phyloP scores from a whole-genome alignment of 75 land plant species.

The Sequoia sempervirens region DNA sequence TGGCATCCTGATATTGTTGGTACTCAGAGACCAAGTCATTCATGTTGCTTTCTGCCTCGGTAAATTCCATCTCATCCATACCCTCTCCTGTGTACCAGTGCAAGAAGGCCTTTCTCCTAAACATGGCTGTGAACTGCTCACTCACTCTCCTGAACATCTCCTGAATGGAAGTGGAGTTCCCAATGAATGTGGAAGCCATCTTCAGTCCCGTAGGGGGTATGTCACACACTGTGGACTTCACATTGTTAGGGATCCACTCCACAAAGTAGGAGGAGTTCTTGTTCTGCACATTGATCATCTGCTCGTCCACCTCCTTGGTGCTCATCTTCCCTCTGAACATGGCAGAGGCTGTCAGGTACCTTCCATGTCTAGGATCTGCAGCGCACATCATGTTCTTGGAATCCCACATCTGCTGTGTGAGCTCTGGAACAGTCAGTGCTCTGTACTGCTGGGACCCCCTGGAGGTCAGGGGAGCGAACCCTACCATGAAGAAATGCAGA shows the following conservation, averaged over 20 bases:
- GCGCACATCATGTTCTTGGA: slow-evolving; percentile 50
- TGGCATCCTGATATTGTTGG: slow-evolving; percentile 54
- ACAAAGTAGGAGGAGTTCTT: slow-evolving; percentile 65
- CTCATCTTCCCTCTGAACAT: slow-evolving; percentile 49
- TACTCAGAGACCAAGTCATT: slow-evolving; percentile 54
- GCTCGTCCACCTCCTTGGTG: slow-evolving; percentile 48
- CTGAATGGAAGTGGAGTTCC: slow-evolving; percentile 52
- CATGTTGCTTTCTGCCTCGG: slow-evolving; percentile 41
- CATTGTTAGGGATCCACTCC: slow-evolving; percentile 76
- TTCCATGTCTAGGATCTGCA: slow-evolving; percentile 31
- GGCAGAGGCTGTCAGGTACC: slow-evolving; percentile 45
- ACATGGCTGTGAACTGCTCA: slow-evolving; percentile 55
- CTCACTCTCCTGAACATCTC: slow-evolving; percentile 53
- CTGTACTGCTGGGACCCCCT: slow-evolving; percentile 60
- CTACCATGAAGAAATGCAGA: slow-evolving; percentile 72
- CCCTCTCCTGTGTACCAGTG: slow-evolving; percentile 57
- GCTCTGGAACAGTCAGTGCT: slow-evolving; percentile 65
- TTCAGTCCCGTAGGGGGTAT: slow-evolving; percentile 67
- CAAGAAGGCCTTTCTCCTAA: slow-evolving; percentile 49
- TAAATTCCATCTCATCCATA: slow-evolving; percentile 65
- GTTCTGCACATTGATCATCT: slow-evolving; percentile 54
- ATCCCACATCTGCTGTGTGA: slow-evolving; percentile 78
- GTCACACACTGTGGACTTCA: slow-evolving; percentile 66
- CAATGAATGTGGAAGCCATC: slow-evolving; percentile 71
- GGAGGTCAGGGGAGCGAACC: slow-evolving; percentile 56